Base-by-base conservation (phyloP, 1,284 basidiomycete genomes). In the Pseudozyma flocculosa region DNA sequence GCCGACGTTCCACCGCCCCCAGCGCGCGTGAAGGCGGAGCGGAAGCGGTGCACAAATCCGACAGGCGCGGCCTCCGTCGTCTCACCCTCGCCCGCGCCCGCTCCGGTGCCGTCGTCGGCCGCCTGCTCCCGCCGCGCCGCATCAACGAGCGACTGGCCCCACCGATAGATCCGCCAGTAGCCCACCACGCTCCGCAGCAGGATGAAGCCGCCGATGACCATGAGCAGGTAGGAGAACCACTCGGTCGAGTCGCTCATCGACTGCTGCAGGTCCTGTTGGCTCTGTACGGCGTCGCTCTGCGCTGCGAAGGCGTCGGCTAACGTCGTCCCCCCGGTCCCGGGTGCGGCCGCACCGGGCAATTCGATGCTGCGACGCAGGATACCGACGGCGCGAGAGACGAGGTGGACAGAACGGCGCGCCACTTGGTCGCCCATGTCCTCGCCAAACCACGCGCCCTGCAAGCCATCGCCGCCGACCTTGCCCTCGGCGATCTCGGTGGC, bases 181-280 rank as follows among this genome's bases (percentile, higher is more conserved):
- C 88, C 86, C 41, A 91, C 84, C 45, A 88, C 61, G 39, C 87
- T 88, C 1, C 88, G 87, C 50, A 57, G 60, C 40, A 51, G 41
- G 2, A 94, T 82, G 82, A 94, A 91, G 90, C 91, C 94, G 13
- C 92, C 89, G 34, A 92, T 69, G 0, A 87, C 88, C 89, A 95
- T 95, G 71, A 95, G 84, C 48, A 94, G 80, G 80, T 94, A 92
- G 1, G 89, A 86, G 34, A 95, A 80, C 89, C 89, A 94, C 64
- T 92, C 90, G 70, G 81, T 84, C 36, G 82, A 81, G 24, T 77
- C 71, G 4, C 79, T 78, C 37, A 80, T 78, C 30, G 80, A 79
- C 14, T 68, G 71, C 76, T 75, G 23, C 55, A 45, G 63, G 44
- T 66, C 55, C 42, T 81, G 79, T 38, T 83, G 80, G 72, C 78